Base-by-base conservation (phyloP, 2,329 filamentous ascomycete genomes). In the Claviceps sp. region DNA sequence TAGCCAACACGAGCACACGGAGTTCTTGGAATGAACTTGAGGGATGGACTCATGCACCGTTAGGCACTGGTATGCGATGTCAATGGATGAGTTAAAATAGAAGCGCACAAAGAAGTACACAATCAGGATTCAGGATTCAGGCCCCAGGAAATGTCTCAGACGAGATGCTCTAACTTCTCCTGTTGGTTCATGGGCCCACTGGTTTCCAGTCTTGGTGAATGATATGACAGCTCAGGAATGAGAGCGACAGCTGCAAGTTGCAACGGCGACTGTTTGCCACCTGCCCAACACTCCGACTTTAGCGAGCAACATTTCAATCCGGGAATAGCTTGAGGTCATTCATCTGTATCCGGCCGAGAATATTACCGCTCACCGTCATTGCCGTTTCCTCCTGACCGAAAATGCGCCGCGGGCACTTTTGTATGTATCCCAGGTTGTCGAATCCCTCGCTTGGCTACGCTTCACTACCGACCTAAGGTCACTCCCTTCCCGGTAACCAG, bases 251-350 rank as follows among this genome's bases (percentile, higher is more conserved):
- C 29, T 50, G 42, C 48, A 50, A 20, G 39, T 17, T 50, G 42
- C 48, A 17, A 39, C 9, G 9, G 14, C 42, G 40, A 20, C 49
- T 22, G 26, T 44, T 14, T 26, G 39, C 48, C 55, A 50, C 47
- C 51, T 56, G 53, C 49, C 52, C 34, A 14, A 39, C 52, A 43
- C 34, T 36, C 8, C 20, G 11, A 14, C 23, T 29, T 22, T 22
- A 45, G 34, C 49, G 42, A 50, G 48, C 23, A 37, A 44, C 48
- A 22, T 20, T 9, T 17, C 11, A 5, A 26, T 39, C 2, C 7
- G 17, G 6, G 13, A 42, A 17, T 42, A 34, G 9, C 16, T 23
- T 16, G 11, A 16, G 26, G 47, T 39, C 39, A 49, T 11, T 44
- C 47, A 44, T 16, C 29, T 34, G 29, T 34, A 11, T 34, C 29